Evolutionary conservation across 108 stramenopile species (phyloP), one percentile per base, ranked within the genome.

Genomic region (Skeletonema potamos): DNA sequence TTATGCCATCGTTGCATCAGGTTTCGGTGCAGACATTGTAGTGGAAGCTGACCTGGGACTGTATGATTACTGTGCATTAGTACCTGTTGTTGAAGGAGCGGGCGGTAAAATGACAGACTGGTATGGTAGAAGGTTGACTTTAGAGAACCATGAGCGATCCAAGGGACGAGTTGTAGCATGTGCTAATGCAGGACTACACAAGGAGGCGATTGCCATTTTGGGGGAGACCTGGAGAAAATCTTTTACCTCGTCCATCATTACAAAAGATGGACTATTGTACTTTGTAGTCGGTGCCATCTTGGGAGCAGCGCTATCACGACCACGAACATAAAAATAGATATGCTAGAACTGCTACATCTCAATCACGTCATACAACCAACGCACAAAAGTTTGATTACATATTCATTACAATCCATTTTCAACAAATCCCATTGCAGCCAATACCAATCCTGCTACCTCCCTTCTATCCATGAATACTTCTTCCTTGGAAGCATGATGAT

Each of bases 341-440:
- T n/a, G n/a, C n/a, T n/a, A n/a, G n/a, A n/a, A n/a, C n/a, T 11
- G 36, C 30, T 32, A 32, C n/a, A n/a, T n/a, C n/a, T n/a, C n/a
- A n/a, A n/a, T 41, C 10, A n/a, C 15, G 39, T 11, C 15, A n/a
- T 2, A 15, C 15, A 15, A 41, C 15, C 34, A n/a, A 41, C 2
- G 10, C 1, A 41, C 15, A 41, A n/a, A 41, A 0, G 1, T 2
- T 3, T 41, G 15, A 0, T 41, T 41, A 41, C 39, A n/a, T 41
- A 11, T 41, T 15, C 11, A 48, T 68, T 33, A 79, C 29, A 84
- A 72, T 64, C 90, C 87, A 39, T 64, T 79, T 54, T 88, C 85
- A 24, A 88, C 73, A 63, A 89, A 93, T 32, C 85, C 81, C 89
- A 93, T 90, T 9, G 85, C 82, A 28, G 81, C 66, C 61, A 93